Evolutionary conservation across 2,329 filamentous ascomycete species (phyloP), one percentile per base, ranked within the genome.

Genomic region (Penicillium sp.): DNA sequence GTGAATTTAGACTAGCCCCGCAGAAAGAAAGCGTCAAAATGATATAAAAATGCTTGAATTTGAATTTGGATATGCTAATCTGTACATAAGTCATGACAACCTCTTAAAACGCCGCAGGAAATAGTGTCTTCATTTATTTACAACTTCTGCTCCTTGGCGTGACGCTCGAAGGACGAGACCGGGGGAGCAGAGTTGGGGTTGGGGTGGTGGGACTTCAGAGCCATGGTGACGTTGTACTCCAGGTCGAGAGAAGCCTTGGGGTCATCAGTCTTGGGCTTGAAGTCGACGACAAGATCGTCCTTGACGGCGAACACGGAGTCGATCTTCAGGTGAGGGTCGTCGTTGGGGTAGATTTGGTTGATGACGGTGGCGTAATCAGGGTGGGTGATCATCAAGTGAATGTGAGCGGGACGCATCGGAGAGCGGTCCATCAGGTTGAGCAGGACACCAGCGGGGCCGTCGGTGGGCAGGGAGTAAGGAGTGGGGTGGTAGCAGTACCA

Each of bases 401-500:
- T 78, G 56, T 79, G 76, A 6, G 75, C 76, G n/a, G 76, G 76
- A 35, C 76, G 68, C 72, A 76, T 75, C 13, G 76, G 74, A 45
- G 76, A 75, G 42, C 76, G 69, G 60, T 77, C 75, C 54, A 79
- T 67, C 2, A 73, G 54, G 22, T 64, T 64, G 48, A 79, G 67
- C 12, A 79, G 64, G 10, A 69, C 67, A 52, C 69, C 74, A 14
- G 74, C 72, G 22, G 75, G 74, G 8, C 69, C 82, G 52, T 84
- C 77, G 34, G 74, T 79, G 30, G 81, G 80, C 45, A 86, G 71
- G 26, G 80, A 80, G 67, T 86, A 86, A 4, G 80, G 78, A 0
- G 82, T 85, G 1, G 83, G 83, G 65, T 83, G 76, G 72, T 82
- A 85, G 75, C 85, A 85, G 65, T 84, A 81, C 66, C 71, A 75